These are phyloP conservation scores for Xylaria scruposa DNA, from an alignment of 495 filamentous ascomycete species.

Conservation along the genomic window DNA sequence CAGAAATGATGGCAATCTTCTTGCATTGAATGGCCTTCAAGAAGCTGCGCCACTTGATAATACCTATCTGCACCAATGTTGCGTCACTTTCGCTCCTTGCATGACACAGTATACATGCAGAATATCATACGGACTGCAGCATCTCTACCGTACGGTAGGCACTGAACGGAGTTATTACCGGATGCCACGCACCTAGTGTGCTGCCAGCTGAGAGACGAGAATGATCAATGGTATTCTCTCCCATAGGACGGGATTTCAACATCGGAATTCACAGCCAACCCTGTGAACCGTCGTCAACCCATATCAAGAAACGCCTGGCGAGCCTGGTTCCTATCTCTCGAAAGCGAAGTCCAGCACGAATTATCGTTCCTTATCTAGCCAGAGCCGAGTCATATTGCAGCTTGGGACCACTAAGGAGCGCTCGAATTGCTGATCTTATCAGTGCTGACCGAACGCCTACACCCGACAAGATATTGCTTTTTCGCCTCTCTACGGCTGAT, in stretches of 20 bases:
- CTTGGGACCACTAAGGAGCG: background rate
- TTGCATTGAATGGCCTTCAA: slow-evolving; percentile 10
- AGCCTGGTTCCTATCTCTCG: background rate
- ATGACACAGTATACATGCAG: background rate
- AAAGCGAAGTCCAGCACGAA: background rate
- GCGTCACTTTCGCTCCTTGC: background rate
- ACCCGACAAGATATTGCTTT: slow-evolving; percentile 19
- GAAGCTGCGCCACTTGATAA: slow-evolving; percentile 1
- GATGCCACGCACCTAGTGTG: slow-evolving; percentile 6
- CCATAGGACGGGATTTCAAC: background rate
- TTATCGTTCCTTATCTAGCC: slow-evolving; percentile 1
- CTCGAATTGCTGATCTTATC: slow-evolving; percentile 15
- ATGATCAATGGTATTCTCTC: background rate
- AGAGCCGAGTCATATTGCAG: background rate
- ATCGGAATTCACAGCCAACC: slow-evolving; percentile 22
- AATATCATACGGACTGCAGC: background rate
- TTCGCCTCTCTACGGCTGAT: too few relatives aligned
- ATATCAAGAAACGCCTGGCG: background rate
- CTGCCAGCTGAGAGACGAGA: background rate
- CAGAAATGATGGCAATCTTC: background rate
- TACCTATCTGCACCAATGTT: background rate
- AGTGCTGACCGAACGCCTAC: slow-evolving; percentile 3
- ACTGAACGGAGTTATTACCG: too few relatives aligned
- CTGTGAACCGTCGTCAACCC: background rate
- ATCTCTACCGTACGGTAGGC: too few relatives aligned